A percentile compares a stretch with the other conserved stretches of the same genome.
phyloP scores from a whole-genome alignment of 257 asterid species.

The Striga asiatica region DNA sequence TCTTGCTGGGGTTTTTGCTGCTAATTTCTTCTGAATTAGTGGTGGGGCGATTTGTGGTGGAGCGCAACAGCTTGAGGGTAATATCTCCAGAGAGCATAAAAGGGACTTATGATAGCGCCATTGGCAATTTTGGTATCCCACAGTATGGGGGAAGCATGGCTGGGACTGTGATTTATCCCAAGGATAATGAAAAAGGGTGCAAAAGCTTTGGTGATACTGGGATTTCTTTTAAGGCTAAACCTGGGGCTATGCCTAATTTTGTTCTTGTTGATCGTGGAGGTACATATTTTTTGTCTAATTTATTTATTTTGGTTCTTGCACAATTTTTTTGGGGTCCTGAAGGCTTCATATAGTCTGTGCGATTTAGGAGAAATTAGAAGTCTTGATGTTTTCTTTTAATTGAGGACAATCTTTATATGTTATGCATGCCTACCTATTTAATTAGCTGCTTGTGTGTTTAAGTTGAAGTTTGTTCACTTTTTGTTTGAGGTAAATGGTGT shows the following conservation, averaged over 20 bases:
- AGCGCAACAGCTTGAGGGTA: constrained; percentile 86
- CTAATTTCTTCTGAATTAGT: constrained; percentile 33
- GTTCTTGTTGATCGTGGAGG: constrained; percentile 95
- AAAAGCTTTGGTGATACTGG: constrained; percentile 43
- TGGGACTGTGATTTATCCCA: constrained; percentile 64
- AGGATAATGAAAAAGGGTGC: constrained; percentile 72
- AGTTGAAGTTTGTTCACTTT: not conserved
- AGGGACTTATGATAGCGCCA: constrained; percentile 76
- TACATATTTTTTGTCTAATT: constrained; percentile 21
- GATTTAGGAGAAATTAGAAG: no score
- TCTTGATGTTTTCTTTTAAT: not conserved
- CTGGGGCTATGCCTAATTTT: constrained; percentile 83
- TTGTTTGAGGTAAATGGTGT: not conserved
- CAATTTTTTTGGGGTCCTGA: not conserved
- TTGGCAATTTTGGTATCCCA: constrained; percentile 92
- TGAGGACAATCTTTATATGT: not conserved
- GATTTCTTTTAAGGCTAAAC: constrained; percentile 56
- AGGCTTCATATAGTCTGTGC: not conserved
- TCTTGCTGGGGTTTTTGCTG: constrained; percentile 36
- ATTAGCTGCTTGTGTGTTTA: not conserved
- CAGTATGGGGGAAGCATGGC: constrained; percentile 93
- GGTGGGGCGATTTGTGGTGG: constrained; percentile 72
- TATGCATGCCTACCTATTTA: not conserved
- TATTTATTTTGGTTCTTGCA: not conserved
- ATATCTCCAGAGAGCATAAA: constrained; percentile 66